Base-by-base conservation (phyloP, 2,329 filamentous ascomycete genomes). In the Pestalotiopsis sp. region DNA sequence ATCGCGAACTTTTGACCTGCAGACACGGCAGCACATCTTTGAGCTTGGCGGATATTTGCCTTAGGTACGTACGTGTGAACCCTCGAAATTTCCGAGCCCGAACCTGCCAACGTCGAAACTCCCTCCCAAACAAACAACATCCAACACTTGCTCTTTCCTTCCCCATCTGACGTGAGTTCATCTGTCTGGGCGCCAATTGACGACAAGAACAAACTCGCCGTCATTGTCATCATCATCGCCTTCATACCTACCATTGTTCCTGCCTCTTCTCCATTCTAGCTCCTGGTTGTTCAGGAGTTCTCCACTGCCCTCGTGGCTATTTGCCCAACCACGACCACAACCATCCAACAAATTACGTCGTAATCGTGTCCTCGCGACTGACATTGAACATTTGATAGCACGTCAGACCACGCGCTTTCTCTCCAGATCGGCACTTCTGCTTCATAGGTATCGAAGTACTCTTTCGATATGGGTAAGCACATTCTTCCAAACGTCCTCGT, bases 401-500 rank as follows among this genome's bases (percentile, higher is more conserved):
- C 17, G 20, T 20, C 45, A 79, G 75, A 76, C 66, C 65, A 75
- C 71, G 73, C 72, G 69, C 72, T 76, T 77, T 70, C 69, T 74
- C 52, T 66, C 61, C 62, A 65, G 68, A 66, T 59, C 65, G 69
- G 69, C 70, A 76, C 74, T 69, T 74, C 72, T 69, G 64, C 65
- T 64, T 69, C 68, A 65, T 79, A 74, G 68, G 70, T 72, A 69
- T 71, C 69, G 72, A 76, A 73, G 73, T 71, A 69, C 70, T 68
- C 76, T 76, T 77, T 80, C 78, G 77, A 76, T 80, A 84, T 84
- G 83, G 82, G 83, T 84, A 84, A 84, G 83, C 79, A 78, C 77
- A 74, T 75, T 73, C 76, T 74, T 75, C 71, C 69, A 36, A 36
- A 36, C 69, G 70, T 68, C 72, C 67, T 49, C 69, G 69, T 68